A percentile compares a stretch with the other conserved stretches of the same genome.
phyloP scores from a whole-genome alignment of 2,329 filamentous ascomycete genomes.

The Fusarium caatingaense region DNA sequence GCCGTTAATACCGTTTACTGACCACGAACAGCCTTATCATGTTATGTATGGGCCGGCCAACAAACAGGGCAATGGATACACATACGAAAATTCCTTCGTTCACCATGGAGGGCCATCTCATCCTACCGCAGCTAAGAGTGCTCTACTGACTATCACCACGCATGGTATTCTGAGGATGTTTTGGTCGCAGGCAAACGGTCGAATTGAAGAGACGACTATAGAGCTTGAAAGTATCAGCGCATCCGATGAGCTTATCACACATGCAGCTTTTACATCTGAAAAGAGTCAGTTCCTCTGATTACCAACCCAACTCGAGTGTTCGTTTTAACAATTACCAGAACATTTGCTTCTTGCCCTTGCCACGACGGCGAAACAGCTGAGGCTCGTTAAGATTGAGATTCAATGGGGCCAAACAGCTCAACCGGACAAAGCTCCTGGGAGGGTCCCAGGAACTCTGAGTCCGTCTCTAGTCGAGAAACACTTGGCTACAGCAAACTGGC shows the following conservation, averaged over 20 bases:
- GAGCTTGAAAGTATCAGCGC: conserved; percentile 79
- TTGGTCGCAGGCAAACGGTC: conserved; percentile 78
- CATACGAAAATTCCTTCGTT: conserved; percentile 74
- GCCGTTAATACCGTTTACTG: neutral
- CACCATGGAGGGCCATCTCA: conserved; percentile 79
- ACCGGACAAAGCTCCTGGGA: conserved; percentile 64
- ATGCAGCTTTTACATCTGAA: conserved; percentile 80
- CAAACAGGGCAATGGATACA: conserved; percentile 72
- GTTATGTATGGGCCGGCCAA: conserved; percentile 70
- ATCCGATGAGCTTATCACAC: conserved; percentile 81
- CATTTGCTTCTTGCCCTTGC: conserved; percentile 74
- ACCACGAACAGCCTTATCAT: conserved; percentile 52
- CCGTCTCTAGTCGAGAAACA: conserved; percentile 67
- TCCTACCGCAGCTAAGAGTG: conserved; percentile 75
- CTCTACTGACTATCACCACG: conserved; percentile 80
- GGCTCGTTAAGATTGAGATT: conserved; percentile 78
- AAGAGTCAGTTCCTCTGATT: conserved; percentile 66
- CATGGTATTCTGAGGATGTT: conserved; percentile 80
- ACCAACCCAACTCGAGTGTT: neutral
- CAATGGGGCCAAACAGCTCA: conserved; percentile 71
- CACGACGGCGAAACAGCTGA: conserved; percentile 77
- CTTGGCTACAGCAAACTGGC: conserved; percentile 68
- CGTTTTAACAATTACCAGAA: conserved; percentile 51
- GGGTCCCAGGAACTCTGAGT: conserved; percentile 59
- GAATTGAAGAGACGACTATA: conserved; percentile 77